Percentiles rank a stretch among this genome's conserved stretches.
phyloP scores from a whole-genome alignment of 176 grass and related monocot genomes.

The Phragmites australis region DNA sequence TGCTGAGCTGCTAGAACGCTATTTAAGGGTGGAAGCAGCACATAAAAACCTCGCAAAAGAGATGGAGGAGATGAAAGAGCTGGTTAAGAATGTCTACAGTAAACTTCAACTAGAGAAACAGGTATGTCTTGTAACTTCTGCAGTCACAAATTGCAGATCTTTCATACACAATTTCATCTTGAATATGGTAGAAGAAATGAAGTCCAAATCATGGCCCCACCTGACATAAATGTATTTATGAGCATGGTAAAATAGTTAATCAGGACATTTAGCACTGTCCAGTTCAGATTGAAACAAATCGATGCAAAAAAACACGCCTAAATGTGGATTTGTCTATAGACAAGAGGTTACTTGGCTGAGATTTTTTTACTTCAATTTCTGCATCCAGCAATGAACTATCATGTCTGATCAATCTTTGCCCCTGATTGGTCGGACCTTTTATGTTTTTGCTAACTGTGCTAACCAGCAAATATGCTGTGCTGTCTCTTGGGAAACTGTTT shows the following conservation, averaged over 20 bases:
- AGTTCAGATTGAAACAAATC: no score
- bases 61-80: constrained; percentile 79
- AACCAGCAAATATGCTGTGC: background rate
- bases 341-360: no score
- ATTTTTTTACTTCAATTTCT: background rate
- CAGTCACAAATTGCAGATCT: background rate
- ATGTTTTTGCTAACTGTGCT: background rate
- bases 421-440: background rate
- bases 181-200: constrained; percentile 9
- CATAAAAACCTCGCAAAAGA: constrained; percentile 62
- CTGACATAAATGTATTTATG: background rate
- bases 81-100: constrained; percentile 58
- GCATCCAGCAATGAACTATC: background rate
- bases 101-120: constrained; percentile 93
- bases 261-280: no score
- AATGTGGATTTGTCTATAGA: no score
- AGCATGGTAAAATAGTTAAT: no score
- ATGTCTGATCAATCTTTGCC: background rate
- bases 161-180: background rate
- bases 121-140: constrained; percentile 50
- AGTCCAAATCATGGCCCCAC: background rate
- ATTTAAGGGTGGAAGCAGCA: constrained; percentile 52
- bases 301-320: no score
- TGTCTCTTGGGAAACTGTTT: constrained; percentile 39
- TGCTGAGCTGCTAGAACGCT: constrained; percentile 55